Base-by-base conservation (phyloP, 2,329 filamentous ascomycete species). In the Beauveria pseudobassiana region DNA sequence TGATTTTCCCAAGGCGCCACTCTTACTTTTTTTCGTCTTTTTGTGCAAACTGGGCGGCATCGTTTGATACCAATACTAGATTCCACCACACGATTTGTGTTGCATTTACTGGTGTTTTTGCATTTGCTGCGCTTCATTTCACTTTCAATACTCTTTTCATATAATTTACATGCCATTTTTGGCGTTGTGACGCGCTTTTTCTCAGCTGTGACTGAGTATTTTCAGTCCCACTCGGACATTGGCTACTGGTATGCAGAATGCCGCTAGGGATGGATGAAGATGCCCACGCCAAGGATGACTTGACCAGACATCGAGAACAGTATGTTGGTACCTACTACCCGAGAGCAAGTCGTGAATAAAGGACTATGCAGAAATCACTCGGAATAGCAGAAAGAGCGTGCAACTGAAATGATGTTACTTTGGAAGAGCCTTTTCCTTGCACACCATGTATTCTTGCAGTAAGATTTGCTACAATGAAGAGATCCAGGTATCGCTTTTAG, bases 71-170 rank as follows among this genome's bases (percentile, higher is more conserved):
- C 59, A 62, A 62, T 34, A 56, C 59, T 62, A 62, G 59, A 62
- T 62, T 62, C 48, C 45, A 57, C 59, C 46, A 52, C 51, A 56
- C 45, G 34, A 45, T 45, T 57, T 46, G 53, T 62, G 59, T 57
- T 57, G 59, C 59, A 62, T 62, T 62, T 62, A 62, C 59, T 50
- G 59, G 59, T 62, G 59, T 61, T 59, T 64, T 63, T 64, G 63
- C 62, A 67, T 64, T 64, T 58, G 20, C 30, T 65, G 61, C 63
- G 62, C 57, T 63, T 50, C 63, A 22, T 59, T 24, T 55, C 51
- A 45, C 64, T 58, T 54, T 59, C 42, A 22, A 34, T 18, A 52
- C 20, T 56, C 58, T 56, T 26, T 55, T 46, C 42, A 28, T 59
- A 58, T 40, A 14, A 42, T 52, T 54, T 53, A 48, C 26, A 50